These are phyloP conservation scores for Naganishia sp. DNA, from an alignment of 1,284 basidiomycete species.

Conservation along the genomic window DNA sequence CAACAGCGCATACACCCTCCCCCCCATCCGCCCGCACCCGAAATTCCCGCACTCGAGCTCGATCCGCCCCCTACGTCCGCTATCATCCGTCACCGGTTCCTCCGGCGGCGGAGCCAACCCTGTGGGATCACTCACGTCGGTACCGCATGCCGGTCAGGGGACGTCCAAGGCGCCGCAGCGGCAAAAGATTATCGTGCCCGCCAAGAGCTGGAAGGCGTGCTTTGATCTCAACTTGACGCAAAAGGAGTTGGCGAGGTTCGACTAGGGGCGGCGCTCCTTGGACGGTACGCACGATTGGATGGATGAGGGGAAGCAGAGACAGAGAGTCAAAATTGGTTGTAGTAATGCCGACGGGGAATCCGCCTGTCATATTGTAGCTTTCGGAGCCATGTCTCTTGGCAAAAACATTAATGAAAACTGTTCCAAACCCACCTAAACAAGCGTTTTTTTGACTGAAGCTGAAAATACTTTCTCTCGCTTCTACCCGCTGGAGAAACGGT, in stretches of 20 bases:
- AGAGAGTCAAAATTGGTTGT: background rate
- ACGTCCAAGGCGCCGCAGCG: slow-evolving; percentile 10
- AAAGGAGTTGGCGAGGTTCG: slow-evolving; percentile 31
- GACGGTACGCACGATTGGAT: background rate
- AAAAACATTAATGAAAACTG: no score
- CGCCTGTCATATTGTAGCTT: background rate
- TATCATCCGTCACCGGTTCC: slow-evolving; percentile 3
- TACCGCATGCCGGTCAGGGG: slow-evolving; percentile 28
- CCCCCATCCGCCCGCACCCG: slow-evolving; percentile 26
- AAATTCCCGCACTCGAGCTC: slow-evolving; percentile 29
- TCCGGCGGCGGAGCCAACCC: background rate
- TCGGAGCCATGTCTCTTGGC: background rate
- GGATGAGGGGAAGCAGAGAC: background rate
- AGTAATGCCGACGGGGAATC: no score
- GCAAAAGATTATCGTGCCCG: slow-evolving; percentile 31
- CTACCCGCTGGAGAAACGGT: no score
- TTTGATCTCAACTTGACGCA: slow-evolving; percentile 33
- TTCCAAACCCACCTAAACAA: no score
- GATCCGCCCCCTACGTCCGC: slow-evolving; percentile 25
- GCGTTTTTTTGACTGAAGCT: no score
- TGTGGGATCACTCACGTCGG: slow-evolving; percentile 16
- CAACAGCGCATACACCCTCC: slow-evolving; percentile 19
- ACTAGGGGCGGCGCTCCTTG: background rate
- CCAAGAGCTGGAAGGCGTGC: slow-evolving; percentile 25
- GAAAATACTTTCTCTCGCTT: no score